These are phyloP conservation scores for Penicillium paneum DNA, from an alignment of 2,329 filamentous ascomycete species.

Conservation along the genomic window DNA sequence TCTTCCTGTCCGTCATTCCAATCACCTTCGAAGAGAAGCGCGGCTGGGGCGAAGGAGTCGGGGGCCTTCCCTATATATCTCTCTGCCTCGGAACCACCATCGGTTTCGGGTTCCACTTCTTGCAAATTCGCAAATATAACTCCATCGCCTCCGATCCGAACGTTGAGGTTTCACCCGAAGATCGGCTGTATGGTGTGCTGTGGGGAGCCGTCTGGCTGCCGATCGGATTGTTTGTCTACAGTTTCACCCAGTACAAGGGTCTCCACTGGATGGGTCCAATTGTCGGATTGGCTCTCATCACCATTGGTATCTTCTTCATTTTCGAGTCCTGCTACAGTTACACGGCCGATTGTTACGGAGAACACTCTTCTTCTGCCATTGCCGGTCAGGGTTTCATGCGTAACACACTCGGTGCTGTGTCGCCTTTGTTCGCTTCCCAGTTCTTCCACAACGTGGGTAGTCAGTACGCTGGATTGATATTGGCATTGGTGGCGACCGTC, in stretches of 20 bases:
- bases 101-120: slow-evolving; percentile 49
- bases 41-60: slow-evolving; percentile 51
- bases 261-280: slow-evolving; percentile 51
- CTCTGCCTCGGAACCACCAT: slow-evolving; percentile 50
- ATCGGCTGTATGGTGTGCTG: slow-evolving; percentile 51
- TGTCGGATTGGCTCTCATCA: slow-evolving; percentile 50
- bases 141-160: slow-evolving; percentile 37
- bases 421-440: slow-evolving; percentile 51
- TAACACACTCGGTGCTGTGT: slow-evolving; percentile 53
- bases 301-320: slow-evolving; percentile 54
- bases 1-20: slow-evolving; percentile 52
- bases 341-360: slow-evolving; percentile 54
- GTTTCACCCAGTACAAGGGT: slow-evolving; percentile 52
- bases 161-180: slow-evolving; percentile 41
- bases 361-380: slow-evolving; percentile 40
- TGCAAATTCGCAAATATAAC: slow-evolving; percentile 53
- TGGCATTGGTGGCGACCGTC: slow-evolving; percentile 47
- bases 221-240: slow-evolving; percentile 53
- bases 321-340: slow-evolving; percentile 46
- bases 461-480: slow-evolving; percentile 51
- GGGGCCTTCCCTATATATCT: slow-evolving; percentile 52
- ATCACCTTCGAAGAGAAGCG: slow-evolving; percentile 53
- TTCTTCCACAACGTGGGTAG: slow-evolving; percentile 55
- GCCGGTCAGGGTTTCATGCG: slow-evolving; percentile 54
- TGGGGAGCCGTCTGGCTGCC: slow-evolving; percentile 49